These are phyloP conservation scores for Cavenderia fasciculata DNA, from an alignment of 78 protist genomes.

Conservation along the genomic window DNA sequence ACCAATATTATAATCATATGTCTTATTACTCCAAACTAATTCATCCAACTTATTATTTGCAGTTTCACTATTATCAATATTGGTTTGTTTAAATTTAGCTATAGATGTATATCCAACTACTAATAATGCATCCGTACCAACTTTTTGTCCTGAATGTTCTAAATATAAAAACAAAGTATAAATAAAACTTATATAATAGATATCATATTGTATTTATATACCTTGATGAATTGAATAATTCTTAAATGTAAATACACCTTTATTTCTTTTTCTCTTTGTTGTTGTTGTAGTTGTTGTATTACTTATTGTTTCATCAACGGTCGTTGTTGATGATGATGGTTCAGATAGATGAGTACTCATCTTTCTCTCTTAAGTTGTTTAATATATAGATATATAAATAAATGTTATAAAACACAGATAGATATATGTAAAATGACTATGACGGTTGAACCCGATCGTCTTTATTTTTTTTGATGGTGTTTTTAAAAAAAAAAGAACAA, in stretches of 20 bases:
- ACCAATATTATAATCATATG: slow-evolving; percentile 36
- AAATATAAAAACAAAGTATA: too few relatives aligned
- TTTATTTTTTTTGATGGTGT: too few relatives aligned
- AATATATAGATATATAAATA: too few relatives aligned
- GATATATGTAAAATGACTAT: too few relatives aligned
- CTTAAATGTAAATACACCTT: slow-evolving; percentile 44
- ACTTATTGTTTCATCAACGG: background rate
- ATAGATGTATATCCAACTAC: slow-evolving; percentile 61
- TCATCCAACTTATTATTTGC: slow-evolving; percentile 9
- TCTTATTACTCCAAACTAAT: slow-evolving; percentile 13
- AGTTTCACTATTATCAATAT: slow-evolving; percentile 1
- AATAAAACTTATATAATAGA: too few relatives aligned
- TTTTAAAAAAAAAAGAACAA: too few relatives aligned
- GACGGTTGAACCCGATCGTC: too few relatives aligned
- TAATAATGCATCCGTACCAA: slow-evolving; percentile 52
- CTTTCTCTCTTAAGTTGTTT: too few relatives aligned
- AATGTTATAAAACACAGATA: too few relatives aligned
- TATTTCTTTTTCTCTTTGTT: slow-evolving; percentile 57
- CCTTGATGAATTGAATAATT: slow-evolving; percentile 32
- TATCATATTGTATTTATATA: too few relatives aligned
- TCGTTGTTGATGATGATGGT: background rate
- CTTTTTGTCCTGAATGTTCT: slow-evolving; percentile 59
- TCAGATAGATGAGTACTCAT: background rate
- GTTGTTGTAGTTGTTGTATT: background rate
- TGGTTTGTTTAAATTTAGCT: slow-evolving; percentile 20